phyloP scores from a whole-genome alignment of 2,329 filamentous ascomycete species.

The Hymenoscyphus occultus region DNA sequence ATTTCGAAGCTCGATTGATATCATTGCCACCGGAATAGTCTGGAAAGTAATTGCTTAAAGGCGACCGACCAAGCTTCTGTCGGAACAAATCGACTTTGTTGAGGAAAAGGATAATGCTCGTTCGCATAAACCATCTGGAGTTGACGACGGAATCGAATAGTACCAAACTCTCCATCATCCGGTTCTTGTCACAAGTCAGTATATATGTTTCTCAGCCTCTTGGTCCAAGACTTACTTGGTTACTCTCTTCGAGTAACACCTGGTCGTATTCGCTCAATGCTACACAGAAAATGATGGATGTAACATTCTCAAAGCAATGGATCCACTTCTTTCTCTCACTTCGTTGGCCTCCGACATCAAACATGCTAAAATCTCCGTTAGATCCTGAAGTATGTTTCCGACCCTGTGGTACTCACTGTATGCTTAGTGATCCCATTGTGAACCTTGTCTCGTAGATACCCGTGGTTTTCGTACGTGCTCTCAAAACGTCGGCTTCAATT shows the following conservation, averaged over 20 bases:
- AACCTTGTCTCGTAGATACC: constrained; percentile 99
- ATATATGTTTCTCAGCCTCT: background rate
- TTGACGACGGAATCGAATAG: constrained; percentile 98
- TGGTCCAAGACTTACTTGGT: constrained; percentile 70
- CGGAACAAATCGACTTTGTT: constrained; percentile 99
- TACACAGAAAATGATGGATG: constrained; percentile 98
- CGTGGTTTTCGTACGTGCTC: constrained; percentile 95
- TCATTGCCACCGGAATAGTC: constrained; percentile 98
- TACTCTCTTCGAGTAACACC: constrained; percentile 92
- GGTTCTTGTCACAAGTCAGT: constrained; percentile 62
- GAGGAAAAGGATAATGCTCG: constrained; percentile 96
- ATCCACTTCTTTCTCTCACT: constrained; percentile 99
- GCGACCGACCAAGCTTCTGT: constrained; percentile 85
- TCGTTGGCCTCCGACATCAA: constrained; percentile 94
- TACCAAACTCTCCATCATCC: constrained; percentile 98
- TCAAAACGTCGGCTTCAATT: constrained; percentile 89
- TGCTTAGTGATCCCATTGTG: constrained; percentile 97
- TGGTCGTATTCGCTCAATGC: constrained; percentile 98
- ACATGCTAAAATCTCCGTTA: constrained; percentile 68
- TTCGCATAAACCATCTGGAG: constrained; percentile 98
- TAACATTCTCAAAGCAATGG: constrained; percentile 99
- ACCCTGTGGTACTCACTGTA: constrained; percentile 70
- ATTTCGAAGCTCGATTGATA: constrained; percentile 97
- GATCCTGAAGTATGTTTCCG: constrained; percentile 14
- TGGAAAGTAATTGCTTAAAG: constrained; percentile 91